Percentiles rank a stretch among this genome's conserved stretches.
Conservation (phyloP, 2,329 filamentous ascomycete species). For the Chrysoporthe deuterocubensis region DNA sequence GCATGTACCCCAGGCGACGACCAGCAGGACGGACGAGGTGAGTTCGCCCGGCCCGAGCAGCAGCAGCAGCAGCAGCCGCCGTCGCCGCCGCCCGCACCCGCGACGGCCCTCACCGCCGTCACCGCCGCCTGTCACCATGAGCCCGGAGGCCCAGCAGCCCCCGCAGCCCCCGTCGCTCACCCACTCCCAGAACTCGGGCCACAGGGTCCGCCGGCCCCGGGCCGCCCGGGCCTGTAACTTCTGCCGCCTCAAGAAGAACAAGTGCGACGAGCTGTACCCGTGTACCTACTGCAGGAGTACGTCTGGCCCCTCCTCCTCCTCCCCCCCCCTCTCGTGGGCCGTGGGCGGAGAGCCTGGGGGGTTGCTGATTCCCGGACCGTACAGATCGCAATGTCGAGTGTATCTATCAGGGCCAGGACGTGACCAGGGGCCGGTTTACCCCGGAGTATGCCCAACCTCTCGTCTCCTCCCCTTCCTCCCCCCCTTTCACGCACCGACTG, state of each 20-base stretch:
- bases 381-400: conserved; percentile 35
- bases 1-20: neutral
- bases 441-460: conserved; percentile 30
- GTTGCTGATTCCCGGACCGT: neutral
- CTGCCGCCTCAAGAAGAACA: conserved; percentile 52
- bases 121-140: neutral
- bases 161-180: conserved; percentile 1
- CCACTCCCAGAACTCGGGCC: conserved; percentile 25
- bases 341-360: no score
- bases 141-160: conserved; percentile 3
- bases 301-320: conserved; percentile 24
- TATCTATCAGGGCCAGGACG: conserved; percentile 36
- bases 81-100: neutral
- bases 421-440: conserved; percentile 30
- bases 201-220: conserved; percentile 38
- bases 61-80: neutral
- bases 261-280: conserved; percentile 46
- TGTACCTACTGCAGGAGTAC: conserved; percentile 49
- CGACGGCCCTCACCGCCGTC: neutral
- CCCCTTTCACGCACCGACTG: neutral
- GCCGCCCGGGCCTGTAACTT: conserved; percentile 51
- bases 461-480: neutral
- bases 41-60: neutral
- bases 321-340: no score
- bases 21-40: neutral